A percentile compares a stretch with the other conserved stretches of the same genome.
Conservation (phyloP, 2,329 filamentous ascomycete genomes). For the Colletotrichum limetticola region DNA sequence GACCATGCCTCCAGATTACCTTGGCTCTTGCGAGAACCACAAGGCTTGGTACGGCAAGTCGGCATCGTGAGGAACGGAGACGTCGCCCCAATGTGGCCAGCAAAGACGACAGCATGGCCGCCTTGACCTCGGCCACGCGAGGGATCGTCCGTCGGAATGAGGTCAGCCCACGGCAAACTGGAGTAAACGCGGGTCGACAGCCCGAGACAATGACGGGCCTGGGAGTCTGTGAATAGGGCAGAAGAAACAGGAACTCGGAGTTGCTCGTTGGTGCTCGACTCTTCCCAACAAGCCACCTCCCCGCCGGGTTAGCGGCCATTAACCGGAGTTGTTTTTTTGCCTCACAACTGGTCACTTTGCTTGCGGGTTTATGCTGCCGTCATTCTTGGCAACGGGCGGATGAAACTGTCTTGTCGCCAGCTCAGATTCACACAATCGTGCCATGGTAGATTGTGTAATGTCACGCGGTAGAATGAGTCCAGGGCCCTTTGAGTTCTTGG, state of each 20-base stretch:
- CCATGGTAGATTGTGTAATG: neutral
- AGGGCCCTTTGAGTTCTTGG: too few species aligned
- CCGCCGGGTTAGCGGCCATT: neutral
- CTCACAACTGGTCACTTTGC: neutral
- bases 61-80: slow-evolving; percentile 24
- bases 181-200: neutral
- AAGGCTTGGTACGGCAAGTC: slow-evolving; percentile 34
- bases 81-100: slow-evolving; percentile 16
- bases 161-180: neutral
- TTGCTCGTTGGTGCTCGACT: neutral
- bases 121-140: neutral
- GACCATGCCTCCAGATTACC: neutral
- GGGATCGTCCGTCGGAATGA: neutral
- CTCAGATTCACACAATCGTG: slow-evolving; percentile 2
- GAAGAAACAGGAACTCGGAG: slow-evolving; percentile 8
- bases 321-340: neutral
- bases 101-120: slow-evolving; percentile 25
- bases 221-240: neutral
- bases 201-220: neutral
- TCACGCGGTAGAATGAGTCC: too few species aligned
- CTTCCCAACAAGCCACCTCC: slow-evolving; percentile 5
- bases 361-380: slow-evolving; percentile 5
- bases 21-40: slow-evolving; percentile 12
- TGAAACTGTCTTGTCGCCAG: slow-evolving; percentile 9
- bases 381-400: slow-evolving; percentile 24